Conservation (phyloP, 2,329 filamentous ascomycete genomes). For the Aspergillus hortae region DNA sequence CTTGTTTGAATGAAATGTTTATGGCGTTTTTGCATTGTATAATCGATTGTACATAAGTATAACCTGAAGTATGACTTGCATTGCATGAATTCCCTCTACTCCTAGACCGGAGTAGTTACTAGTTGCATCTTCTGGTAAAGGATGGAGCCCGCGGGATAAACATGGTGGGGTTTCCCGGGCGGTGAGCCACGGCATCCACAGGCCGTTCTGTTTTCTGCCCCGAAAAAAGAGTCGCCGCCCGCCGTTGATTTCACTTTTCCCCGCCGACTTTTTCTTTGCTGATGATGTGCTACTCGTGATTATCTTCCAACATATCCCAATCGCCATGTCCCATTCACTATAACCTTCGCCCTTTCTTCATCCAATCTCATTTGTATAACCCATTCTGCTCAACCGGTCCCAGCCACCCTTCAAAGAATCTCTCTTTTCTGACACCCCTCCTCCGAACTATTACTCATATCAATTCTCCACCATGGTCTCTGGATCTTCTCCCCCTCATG, state of each 20-base stretch:
- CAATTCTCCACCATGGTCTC: slow-evolving; percentile 41
- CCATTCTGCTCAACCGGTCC: neutral
- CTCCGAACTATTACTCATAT: neutral
- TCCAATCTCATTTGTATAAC: neutral
- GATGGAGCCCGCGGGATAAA: no score
- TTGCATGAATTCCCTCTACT: no score
- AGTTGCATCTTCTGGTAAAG: no score
- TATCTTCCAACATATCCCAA: neutral
- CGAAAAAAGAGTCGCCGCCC: neutral
- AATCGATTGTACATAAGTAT: neutral
- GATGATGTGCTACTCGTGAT: neutral
- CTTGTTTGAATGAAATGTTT: neutral
- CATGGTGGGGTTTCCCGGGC: neutral
- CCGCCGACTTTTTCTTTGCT: neutral
- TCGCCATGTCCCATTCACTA: neutral
- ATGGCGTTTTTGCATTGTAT: neutral
- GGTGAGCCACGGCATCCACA: neutral
- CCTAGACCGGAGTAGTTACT: no score
- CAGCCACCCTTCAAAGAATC: no score
- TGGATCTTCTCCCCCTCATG: slow-evolving; percentile 37
- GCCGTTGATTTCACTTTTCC: neutral
- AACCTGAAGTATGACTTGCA: no score
- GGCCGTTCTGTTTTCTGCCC: neutral
- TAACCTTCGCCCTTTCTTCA: neutral
- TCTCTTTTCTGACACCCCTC: neutral